These are phyloP conservation scores for Dovyalis caffra DNA, from an alignment of 345 rosid genomes.

Conservation along the genomic window DNA sequence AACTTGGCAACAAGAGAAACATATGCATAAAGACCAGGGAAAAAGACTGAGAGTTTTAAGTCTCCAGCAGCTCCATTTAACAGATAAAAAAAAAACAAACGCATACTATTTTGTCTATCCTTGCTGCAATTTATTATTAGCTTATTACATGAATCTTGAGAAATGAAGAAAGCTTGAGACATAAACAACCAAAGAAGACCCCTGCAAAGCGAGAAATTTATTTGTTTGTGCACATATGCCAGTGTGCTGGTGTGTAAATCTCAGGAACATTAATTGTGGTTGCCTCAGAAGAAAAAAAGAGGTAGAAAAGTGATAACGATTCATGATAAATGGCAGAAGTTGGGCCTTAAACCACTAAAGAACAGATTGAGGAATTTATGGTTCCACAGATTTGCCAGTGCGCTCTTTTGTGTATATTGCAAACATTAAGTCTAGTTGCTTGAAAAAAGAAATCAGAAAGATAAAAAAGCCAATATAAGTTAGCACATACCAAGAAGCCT, in stretches of 20 bases:
- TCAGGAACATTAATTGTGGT: no score
- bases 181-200: no score
- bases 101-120: background rate
- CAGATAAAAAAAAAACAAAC: background rate
- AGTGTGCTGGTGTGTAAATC: no score
- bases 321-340: background rate
- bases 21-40: background rate
- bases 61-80: background rate
- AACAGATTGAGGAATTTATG: background rate
- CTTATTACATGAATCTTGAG: no score
- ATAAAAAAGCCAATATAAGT: background rate
- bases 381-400: background rate
- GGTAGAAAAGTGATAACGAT: no score
- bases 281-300: no score
- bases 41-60: background rate
- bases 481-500: conserved; percentile 77
- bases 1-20: background rate
- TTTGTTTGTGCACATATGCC: no score
- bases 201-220: no score
- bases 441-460: background rate
- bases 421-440: background rate
- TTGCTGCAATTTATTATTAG: background rate
- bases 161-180: no score
- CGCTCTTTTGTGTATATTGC: background rate
- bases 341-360: background rate